These are phyloP conservation scores for Colletotrichum cereale DNA, from an alignment of 2,329 filamentous ascomycete species.

Conservation along the genomic window DNA sequence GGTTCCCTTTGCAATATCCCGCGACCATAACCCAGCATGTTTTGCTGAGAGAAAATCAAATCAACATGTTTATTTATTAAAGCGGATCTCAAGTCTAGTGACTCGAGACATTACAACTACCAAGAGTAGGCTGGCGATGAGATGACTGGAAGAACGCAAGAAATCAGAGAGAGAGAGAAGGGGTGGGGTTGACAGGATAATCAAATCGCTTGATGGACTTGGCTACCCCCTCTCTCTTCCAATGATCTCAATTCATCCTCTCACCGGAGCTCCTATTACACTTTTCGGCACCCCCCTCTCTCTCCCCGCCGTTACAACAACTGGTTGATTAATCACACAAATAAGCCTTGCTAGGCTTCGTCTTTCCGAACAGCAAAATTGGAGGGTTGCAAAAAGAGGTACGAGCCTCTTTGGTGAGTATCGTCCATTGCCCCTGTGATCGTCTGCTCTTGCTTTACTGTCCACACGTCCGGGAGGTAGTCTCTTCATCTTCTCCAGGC, in stretches of 20 bases:
- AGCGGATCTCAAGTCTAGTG: background rate
- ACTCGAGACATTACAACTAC: background rate
- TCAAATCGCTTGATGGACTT: background rate
- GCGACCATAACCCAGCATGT: background rate
- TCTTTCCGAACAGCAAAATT: background rate
- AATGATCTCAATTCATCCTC: background rate
- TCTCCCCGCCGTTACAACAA: background rate
- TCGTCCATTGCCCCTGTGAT: background rate
- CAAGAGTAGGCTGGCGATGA: background rate
- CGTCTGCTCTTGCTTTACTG: background rate
- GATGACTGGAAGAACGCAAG: background rate
- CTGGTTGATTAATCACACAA: background rate
- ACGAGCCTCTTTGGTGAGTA: background rate
- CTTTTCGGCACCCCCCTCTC: background rate
- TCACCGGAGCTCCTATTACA: background rate
- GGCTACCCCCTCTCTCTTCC: too few species aligned
- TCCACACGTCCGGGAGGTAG: background rate
- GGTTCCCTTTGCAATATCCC: background rate
- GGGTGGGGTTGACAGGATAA: background rate
- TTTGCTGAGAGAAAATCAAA: background rate
- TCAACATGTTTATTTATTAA: conserved; percentile 1
- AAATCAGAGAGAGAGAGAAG: background rate
- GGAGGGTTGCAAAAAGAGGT: background rate
- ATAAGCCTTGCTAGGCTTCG: background rate
- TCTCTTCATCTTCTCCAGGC: background rate